These are phyloP conservation scores for Boletus sensibilis DNA, from an alignment of 768 basidiomycete species.

Conservation along the genomic window DNA sequence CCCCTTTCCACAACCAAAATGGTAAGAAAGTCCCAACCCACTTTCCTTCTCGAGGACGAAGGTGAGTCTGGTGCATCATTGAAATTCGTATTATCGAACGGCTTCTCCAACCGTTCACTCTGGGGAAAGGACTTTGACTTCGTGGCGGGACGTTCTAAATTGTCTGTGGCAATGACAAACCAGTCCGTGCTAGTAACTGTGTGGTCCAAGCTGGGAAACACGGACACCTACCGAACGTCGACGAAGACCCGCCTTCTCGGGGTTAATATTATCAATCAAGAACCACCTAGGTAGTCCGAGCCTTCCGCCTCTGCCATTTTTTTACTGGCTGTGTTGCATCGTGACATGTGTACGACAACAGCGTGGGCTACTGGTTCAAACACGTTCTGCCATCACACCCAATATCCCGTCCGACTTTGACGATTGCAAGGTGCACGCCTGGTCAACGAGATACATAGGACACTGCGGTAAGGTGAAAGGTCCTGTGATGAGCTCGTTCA, in stretches of 20 bases:
- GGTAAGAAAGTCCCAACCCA: conserved; percentile 4
- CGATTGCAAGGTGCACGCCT: not conserved
- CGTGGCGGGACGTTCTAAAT: not conserved
- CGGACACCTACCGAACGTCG: conserved; percentile 2
- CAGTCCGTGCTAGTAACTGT: not conserved
- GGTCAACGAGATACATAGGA: not conserved
- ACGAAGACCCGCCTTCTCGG: conserved; percentile 2
- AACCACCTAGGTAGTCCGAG: conserved; percentile 3
- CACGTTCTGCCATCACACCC: not conserved
- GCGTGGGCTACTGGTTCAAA: not conserved
- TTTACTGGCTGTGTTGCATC: conserved; percentile 3
- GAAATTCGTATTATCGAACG: conserved; percentile 8
- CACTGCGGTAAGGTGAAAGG: not conserved
- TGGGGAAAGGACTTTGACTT: conserved; percentile 9
- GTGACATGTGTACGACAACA: conserved; percentile 3
- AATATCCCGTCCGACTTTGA: not conserved
- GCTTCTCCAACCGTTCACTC: conserved; percentile 9
- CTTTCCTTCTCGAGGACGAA: conserved; percentile 10
- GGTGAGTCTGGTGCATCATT: conserved; percentile 8
- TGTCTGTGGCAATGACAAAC: conserved; percentile 15
- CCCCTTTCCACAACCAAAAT: conserved; percentile 12
- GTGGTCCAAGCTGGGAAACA: conserved; percentile 2
- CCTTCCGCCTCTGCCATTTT: conserved; percentile 1
- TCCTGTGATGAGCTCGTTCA: not conserved
- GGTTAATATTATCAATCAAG: conserved; percentile 12